Conservation (phyloP, 352 stramenopile genomes). For the Pythium pyrilobum region DNA sequence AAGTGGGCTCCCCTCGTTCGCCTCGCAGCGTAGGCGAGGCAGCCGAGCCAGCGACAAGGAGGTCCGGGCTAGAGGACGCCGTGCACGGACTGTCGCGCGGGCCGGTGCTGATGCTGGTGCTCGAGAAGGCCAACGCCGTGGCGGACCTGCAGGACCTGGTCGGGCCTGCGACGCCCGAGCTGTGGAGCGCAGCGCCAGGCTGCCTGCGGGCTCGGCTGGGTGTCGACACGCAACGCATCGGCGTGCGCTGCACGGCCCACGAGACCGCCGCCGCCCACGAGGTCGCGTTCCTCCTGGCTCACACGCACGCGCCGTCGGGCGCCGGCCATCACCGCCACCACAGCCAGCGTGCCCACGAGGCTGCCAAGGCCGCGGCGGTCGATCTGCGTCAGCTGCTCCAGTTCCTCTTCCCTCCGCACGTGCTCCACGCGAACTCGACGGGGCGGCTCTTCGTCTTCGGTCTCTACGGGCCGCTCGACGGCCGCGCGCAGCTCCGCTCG, state of each 20-base stretch:
- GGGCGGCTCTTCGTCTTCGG: conserved; percentile 77
- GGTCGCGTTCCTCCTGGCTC: conserved; percentile 34
- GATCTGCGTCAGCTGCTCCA: conserved; percentile 52
- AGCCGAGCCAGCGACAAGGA: conserved; percentile 6
- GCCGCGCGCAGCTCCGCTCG: conserved; percentile 41
- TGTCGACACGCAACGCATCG: conserved; percentile 27
- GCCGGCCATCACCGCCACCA: neutral
- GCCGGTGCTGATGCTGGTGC: conserved; percentile 34
- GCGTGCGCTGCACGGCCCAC: conserved; percentile 36
- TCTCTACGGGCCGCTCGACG: conserved; percentile 73
- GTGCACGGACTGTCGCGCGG: conserved; percentile 27
- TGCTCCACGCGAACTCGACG: conserved; percentile 75
- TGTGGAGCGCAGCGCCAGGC: conserved; percentile 16
- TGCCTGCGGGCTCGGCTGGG: conserved; percentile 40
- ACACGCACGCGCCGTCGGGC: conserved; percentile 11
- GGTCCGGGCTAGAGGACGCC: conserved; percentile 17
- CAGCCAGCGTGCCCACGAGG: neutral
- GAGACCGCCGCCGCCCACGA: conserved; percentile 31
- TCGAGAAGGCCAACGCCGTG: conserved; percentile 46
- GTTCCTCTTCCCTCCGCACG: conserved; percentile 71
- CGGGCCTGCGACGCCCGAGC: conserved; percentile 23
- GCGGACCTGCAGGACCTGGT: conserved; percentile 50
- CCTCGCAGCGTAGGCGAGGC: neutral
- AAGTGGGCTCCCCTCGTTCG: neutral
- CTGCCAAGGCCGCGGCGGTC: conserved; percentile 21